Evolutionary conservation across 192 early-diverging fungal species (phyloP).

Genomic region (Dimargaris cristalligena): DNA sequence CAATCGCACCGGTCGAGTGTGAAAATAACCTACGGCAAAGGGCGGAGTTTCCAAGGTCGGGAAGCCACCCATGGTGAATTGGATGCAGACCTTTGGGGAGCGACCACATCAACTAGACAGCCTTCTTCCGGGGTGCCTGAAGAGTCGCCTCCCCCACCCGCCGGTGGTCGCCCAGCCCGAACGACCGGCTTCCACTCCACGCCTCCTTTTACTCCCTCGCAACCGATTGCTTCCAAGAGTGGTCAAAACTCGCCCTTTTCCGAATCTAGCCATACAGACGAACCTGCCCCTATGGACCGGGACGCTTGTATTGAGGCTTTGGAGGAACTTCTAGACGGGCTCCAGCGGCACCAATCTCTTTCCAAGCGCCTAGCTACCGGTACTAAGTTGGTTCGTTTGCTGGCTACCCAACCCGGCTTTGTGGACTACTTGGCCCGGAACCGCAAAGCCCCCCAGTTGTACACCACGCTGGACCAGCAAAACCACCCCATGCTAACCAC

Average conservation of each 20-base stretch:
- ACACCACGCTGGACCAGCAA: constrained; percentile 4
- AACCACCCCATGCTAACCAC: neutral
- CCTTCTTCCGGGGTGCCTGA: neutral
- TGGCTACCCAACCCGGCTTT: neutral
- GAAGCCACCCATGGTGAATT: neutral
- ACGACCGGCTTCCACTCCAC: neutral
- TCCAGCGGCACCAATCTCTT: constrained; percentile 5
- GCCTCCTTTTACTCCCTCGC: neutral
- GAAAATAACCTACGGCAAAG: neutral
- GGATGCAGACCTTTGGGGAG: neutral
- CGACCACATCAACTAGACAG: neutral
- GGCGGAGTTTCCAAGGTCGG: neutral
- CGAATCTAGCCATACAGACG: too few species aligned
- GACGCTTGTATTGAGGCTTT: neutral
- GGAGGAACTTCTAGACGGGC: neutral
- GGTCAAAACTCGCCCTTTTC: too few species aligned
- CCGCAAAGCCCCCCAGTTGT: neutral
- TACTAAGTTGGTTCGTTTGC: neutral
- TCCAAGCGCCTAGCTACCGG: neutral
- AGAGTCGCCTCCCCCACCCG: neutral
- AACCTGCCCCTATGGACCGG: too few species aligned
- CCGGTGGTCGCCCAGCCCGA: too few species aligned
- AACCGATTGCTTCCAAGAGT: neutral
- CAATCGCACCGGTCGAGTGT: neutral
- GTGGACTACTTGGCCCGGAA: neutral